phyloP scores from a whole-genome alignment of 2,329 filamentous ascomycete genomes.

The Botrytis tulipae region DNA sequence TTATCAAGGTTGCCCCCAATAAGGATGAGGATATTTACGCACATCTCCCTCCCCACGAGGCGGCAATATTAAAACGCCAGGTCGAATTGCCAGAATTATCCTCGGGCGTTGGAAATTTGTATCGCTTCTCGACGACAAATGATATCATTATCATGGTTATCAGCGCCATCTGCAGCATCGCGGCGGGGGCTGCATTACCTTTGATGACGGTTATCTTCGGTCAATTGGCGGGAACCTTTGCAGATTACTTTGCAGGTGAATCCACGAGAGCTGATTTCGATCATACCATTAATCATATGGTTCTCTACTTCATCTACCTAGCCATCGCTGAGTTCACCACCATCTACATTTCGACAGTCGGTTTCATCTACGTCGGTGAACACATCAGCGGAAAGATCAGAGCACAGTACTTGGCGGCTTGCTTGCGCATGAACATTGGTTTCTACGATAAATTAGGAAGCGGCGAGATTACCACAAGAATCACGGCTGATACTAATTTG shows the following conservation, averaged over 20 bases:
- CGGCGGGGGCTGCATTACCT: slow-evolving; percentile 58
- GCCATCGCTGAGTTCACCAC: slow-evolving; percentile 77
- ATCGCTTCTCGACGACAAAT: slow-evolving; percentile 53
- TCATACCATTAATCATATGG: slow-evolving; percentile 57
- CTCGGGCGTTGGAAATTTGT: slow-evolving; percentile 60
- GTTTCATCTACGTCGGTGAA: slow-evolving; percentile 86
- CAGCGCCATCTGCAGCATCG: slow-evolving; percentile 53
- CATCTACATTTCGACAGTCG: slow-evolving; percentile 76
- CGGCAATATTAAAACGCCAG: slow-evolving; percentile 65
- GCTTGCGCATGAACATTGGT: slow-evolving; percentile 83
- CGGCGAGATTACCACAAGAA: slow-evolving; percentile 90
- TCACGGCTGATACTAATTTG: slow-evolving; percentile 89
- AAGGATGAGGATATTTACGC: slow-evolving; percentile 53
- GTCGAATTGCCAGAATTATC: slow-evolving; percentile 62
- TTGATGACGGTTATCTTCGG: slow-evolving; percentile 67
- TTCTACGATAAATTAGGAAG: slow-evolving; percentile 92
- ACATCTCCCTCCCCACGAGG: slow-evolving; percentile 65
- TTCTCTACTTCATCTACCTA: slow-evolving; percentile 83
- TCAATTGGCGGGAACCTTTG: slow-evolving; percentile 69
- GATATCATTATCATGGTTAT: slow-evolving; percentile 53
- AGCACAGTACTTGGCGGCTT: slow-evolving; percentile 78
- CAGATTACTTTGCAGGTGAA: slow-evolving; percentile 51
- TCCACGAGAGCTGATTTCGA: slow-evolving; percentile 57
- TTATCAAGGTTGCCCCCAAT: slow-evolving; percentile 36
- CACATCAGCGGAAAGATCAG: slow-evolving; percentile 77